Conservation (phyloP, 2,329 filamentous ascomycete species). For the Ophiostoma novo-ulmi region DNA sequence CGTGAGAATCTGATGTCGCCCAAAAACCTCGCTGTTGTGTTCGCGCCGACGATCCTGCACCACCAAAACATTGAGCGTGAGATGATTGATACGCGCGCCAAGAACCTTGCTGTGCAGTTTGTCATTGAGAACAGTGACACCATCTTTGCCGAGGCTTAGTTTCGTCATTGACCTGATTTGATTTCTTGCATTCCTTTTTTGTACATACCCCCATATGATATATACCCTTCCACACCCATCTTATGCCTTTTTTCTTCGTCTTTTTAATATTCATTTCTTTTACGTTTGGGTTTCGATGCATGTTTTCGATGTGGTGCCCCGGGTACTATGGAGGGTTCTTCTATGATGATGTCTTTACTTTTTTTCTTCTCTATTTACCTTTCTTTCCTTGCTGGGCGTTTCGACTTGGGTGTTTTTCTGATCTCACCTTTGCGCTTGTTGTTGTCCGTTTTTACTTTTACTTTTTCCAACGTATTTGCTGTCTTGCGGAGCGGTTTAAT, state of each 20-base stretch:
- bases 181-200: constrained; percentile 6
- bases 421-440: neutral
- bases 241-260: neutral
- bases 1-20: constrained; percentile 92
- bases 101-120: constrained; percentile 88
- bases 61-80: constrained; percentile 84
- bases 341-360: neutral
- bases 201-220: constrained; percentile 20
- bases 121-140: constrained; percentile 83
- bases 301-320: neutral
- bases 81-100: constrained; percentile 91
- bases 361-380: neutral
- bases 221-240: constrained; percentile 6
- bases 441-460: constrained; percentile 1
- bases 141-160: constrained; percentile 59
- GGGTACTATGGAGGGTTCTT: constrained; percentile 11
- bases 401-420: neutral
- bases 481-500: neutral
- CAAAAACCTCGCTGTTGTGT: constrained; percentile 92
- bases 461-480: neutral
- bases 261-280: neutral
- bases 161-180: neutral
- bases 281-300: constrained; percentile 6
- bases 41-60: constrained; percentile 95
- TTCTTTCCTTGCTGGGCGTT: neutral